Base-by-base conservation (phyloP, 1,284 basidiomycete genomes). In the Cystobasidium slooffiae region DNA sequence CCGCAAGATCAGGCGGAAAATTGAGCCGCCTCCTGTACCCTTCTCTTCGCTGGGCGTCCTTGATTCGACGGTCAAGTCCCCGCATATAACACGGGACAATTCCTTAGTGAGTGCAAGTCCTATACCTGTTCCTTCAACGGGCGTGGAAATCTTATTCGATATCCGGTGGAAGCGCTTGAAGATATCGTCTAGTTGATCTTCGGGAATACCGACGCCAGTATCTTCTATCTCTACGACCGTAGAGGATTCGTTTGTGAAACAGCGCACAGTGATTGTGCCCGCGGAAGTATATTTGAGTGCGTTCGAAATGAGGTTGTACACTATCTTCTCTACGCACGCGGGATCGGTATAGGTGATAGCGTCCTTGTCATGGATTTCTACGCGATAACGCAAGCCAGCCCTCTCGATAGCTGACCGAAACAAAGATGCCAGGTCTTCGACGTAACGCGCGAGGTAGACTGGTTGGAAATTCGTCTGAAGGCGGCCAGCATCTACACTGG, bases 161-260 rank as follows among this genome's bases (percentile, higher is more conserved):
- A 81, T 81, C 4, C 81, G 78, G 63, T 82, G 80, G 76, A 82
- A 83, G 0, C 82, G 77, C 47, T 83, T 81, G 9, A 75, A 69
- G 37, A 77, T 65, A 39, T 66, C 65, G 18, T 46, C 22, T 2
- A 56, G 72, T 41, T 84, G 81, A 6, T 68, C 64, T 41, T 68
- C 75, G 14, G 82, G 80, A 18, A 84, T 83, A 5, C 84, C 84
- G 10, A 83, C 79, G 6, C 84, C 84, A 1, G 82, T 83, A 72
- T 85, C 84, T 37, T 74, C 64, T 18, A 84, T 82, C 0, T 80
- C 67, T 6, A 84, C 63, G 6, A 77, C 75, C 0, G 76, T 72
- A 58, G 74, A 72, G 14, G 66, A 68, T 1, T 72, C 43, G 1
- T 64, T 69, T 3, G 67, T 75, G 22, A 55, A 67, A 46, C 78